phyloP scores from a whole-genome alignment of 1,139 yeast species.

The Pichia sp. region DNA sequence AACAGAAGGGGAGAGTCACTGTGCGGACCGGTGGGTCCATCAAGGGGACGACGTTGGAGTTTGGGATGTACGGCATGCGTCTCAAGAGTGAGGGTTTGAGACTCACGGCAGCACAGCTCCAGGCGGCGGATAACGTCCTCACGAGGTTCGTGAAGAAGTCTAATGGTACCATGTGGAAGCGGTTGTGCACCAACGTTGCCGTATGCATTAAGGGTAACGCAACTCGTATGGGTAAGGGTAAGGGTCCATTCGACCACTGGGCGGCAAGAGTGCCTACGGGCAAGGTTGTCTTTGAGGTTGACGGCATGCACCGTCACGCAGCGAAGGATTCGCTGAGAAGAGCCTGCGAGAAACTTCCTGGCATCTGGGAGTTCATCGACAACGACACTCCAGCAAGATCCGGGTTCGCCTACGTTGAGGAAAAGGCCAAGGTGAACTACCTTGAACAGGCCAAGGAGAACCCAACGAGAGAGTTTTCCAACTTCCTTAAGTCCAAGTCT shows the following conservation, averaged over 20 bases:
- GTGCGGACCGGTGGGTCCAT: constrained; percentile 93
- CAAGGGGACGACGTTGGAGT: constrained; percentile 77
- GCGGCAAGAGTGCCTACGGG: constrained; percentile 96
- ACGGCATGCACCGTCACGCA: constrained; percentile 80
- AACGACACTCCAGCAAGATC: constrained; percentile 64
- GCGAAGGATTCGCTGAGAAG: constrained; percentile 90
- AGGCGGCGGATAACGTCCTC: constrained; percentile 85
- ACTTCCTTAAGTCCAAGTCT: constrained; percentile 32
- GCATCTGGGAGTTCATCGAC: constrained; percentile 80
- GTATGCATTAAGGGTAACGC: constrained; percentile 97
- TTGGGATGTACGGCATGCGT: constrained; percentile 84
- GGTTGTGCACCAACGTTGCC: constrained; percentile 81
- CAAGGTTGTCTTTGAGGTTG: constrained; percentile 81
- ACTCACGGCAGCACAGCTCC: constrained; percentile 82
- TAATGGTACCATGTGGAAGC: constrained; percentile 65
- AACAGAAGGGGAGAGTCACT: constrained; percentile 91
- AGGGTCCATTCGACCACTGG: constrained; percentile 97
- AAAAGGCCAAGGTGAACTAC: constrained; percentile 46
- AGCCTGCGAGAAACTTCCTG: constrained; percentile 91
- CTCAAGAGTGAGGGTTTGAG: constrained; percentile 83
- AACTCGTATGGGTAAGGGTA: constrained; percentile 99
- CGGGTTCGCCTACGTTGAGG: constrained; percentile 53
- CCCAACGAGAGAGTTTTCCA: constrained; percentile 54
- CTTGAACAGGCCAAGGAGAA: constrained; percentile 49
- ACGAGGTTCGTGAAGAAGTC: constrained; percentile 76